These are phyloP conservation scores for Mortierella sp. DNA, from an alignment of 371 early-diverging fungal species.

Conservation along the genomic window DNA sequence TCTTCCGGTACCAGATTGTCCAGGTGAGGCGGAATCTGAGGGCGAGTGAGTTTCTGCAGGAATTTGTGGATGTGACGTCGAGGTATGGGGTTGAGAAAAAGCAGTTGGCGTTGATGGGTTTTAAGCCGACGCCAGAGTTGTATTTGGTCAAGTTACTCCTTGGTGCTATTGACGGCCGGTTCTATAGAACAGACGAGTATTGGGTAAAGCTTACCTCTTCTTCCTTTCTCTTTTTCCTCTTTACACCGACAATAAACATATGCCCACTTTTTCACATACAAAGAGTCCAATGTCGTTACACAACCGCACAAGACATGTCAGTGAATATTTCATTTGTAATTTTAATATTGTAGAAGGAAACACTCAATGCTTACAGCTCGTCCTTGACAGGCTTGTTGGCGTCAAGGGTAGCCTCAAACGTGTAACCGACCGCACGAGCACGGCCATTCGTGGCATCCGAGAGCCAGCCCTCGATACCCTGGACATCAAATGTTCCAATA, in stretches of 20 bases:
- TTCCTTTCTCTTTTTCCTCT: too few relatives aligned
- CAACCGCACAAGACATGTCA: too few relatives aligned
- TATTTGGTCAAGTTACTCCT: not conserved
- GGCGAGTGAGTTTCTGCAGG: too few relatives aligned
- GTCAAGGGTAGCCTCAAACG: constrained; percentile 19
- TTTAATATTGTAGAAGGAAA: not conserved
- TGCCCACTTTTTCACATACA: not conserved
- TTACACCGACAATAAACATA: not conserved
- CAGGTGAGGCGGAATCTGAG: not conserved
- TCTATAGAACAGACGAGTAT: not conserved
- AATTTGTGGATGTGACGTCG: not conserved
- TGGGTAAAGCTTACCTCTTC: too few relatives aligned
- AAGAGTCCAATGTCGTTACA: too few relatives aligned
- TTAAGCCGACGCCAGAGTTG: not conserved
- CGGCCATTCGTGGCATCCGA: constrained; percentile 60
- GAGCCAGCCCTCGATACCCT: constrained; percentile 70
- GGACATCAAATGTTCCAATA: constrained; percentile 79
- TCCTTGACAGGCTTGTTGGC: constrained; percentile 14
- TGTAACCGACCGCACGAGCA: constrained; percentile 57
- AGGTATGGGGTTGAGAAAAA: not conserved
- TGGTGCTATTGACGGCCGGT: not conserved
- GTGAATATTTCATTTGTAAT: not conserved
- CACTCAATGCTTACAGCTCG: not conserved
- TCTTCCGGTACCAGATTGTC: not conserved
- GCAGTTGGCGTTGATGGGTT: not conserved